Evolutionary conservation across 140 eudicot species (phyloP).

Genomic region (Bidens hawaiensis): DNA sequence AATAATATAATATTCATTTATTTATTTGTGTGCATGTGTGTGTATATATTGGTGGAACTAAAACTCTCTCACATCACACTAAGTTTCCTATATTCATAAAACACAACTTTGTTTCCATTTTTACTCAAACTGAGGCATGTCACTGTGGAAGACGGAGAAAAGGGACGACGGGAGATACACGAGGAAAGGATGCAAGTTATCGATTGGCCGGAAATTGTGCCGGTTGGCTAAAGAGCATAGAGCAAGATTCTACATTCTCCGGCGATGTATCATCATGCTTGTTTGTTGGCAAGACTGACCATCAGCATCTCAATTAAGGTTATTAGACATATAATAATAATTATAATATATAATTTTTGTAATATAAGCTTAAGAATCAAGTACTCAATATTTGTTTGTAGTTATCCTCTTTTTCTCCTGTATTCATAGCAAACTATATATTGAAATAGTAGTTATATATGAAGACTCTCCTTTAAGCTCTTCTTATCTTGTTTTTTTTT

Average conservation of each 20-base stretch:
- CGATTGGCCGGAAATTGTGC: conserved; percentile 28
- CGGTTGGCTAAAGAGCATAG: conserved; percentile 31
- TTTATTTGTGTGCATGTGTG: too few species aligned
- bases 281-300: conserved; percentile 36
- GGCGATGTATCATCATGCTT: conserved; percentile 37
- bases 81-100: not conserved
- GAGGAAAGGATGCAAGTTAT: conserved; percentile 13
- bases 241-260: conserved; percentile 44
- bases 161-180: not conserved
- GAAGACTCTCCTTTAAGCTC: not conserved
- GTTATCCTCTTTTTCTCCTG: not conserved
- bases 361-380: not conserved
- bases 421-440: not conserved
- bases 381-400: not conserved
- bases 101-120: conserved; percentile 1
- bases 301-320: not conserved
- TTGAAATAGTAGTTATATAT: not conserved
- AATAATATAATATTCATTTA: too few species aligned
- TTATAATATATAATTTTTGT: too few species aligned
- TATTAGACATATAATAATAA: not conserved
- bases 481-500: not conserved
- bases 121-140: not conserved
- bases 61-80: conserved; percentile 1
- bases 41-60: too few species aligned
- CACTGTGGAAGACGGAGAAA: conserved; percentile 1